Percentiles rank a stretch among this genome's conserved stretches.
These are phyloP conservation scores for Aspergillus nidulans DNA, from an alignment of 495 filamentous ascomycete genomes.

Conservation along the genomic window DNA sequence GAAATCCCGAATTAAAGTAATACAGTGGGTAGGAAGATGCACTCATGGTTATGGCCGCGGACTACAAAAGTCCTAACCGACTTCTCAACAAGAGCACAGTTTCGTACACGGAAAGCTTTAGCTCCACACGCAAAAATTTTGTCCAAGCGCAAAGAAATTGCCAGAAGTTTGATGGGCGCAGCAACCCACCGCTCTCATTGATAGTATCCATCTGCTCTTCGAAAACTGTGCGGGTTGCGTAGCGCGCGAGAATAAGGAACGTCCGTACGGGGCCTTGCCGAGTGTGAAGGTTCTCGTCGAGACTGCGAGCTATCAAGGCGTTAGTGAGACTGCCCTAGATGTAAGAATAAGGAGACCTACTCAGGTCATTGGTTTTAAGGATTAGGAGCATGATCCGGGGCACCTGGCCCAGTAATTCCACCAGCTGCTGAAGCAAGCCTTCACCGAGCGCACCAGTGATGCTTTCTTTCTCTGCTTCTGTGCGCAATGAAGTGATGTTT, in stretches of 20 bases:
- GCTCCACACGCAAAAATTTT: constrained; percentile 56
- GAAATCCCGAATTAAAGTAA: background rate
- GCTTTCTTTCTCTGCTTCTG: constrained; percentile 69
- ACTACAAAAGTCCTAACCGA: constrained; percentile 29
- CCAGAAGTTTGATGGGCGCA: constrained; percentile 52
- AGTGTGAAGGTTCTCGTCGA: constrained; percentile 93
- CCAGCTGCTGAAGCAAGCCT: constrained; percentile 80
- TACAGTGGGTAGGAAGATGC: background rate
- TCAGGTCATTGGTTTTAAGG: constrained; percentile 97
- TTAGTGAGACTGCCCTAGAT: background rate
- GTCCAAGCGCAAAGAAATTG: constrained; percentile 53
- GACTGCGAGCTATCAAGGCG: constrained; percentile 58
- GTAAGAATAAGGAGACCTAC: constrained; percentile 33
- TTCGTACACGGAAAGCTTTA: constrained; percentile 61
- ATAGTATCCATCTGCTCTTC: constrained; percentile 79
- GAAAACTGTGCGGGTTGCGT: constrained; percentile 85
- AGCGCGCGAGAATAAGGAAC: constrained; percentile 90
- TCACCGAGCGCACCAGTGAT: constrained; percentile 80
- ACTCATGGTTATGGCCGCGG: background rate
- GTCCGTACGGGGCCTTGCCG: constrained; percentile 79
- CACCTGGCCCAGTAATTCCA: constrained; percentile 83
- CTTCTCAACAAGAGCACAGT: constrained; percentile 44
- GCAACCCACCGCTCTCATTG: constrained; percentile 48
- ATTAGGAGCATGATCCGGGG: constrained; percentile 91
- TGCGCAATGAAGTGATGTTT: constrained; percentile 58